These are phyloP conservation scores for Ziziphus jujuba DNA, from an alignment of 306 rosid genomes.

Conservation along the genomic window DNA sequence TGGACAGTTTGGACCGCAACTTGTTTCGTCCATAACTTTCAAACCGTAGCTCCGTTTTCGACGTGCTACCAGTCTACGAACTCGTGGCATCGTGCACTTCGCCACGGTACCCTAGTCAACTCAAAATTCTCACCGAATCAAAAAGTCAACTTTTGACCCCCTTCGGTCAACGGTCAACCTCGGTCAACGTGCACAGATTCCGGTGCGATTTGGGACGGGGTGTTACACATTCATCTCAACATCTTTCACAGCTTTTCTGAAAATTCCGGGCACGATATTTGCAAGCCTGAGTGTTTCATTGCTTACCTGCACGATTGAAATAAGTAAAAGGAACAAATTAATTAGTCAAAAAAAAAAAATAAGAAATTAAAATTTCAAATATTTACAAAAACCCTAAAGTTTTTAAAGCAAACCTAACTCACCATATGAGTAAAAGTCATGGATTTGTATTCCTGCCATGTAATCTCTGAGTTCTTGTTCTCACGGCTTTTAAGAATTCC, in stretches of 20 bases:
- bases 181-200: too few species aligned
- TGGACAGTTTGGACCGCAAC: too few species aligned
- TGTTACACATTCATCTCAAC: slow-evolving; percentile 11
- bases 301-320: slow-evolving; percentile 4
- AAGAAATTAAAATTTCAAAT: not conserved
- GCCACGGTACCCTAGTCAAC: too few species aligned
- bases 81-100: too few species aligned
- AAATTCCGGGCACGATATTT: slow-evolving; percentile 9
- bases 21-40: too few species aligned
- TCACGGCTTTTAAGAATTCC: slow-evolving; percentile 10
- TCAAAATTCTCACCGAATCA: too few species aligned
- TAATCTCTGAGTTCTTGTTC: not conserved
- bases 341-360: too few species aligned
- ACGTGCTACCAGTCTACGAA: too few species aligned
- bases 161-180: too few species aligned
- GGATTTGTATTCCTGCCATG: slow-evolving; percentile 23
- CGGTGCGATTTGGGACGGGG: too few species aligned
- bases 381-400: not conserved
- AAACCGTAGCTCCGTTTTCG: too few species aligned
- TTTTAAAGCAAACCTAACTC: slow-evolving; percentile 9
- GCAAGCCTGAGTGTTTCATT: slow-evolving; percentile 18
- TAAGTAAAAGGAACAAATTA: not conserved
- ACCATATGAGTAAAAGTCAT: slow-evolving; percentile 26
- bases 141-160: too few species aligned
- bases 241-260: slow-evolving; percentile 8